phyloP scores from a whole-genome alignment of 345 rosid genomes.

The Trapa incisa region DNA sequence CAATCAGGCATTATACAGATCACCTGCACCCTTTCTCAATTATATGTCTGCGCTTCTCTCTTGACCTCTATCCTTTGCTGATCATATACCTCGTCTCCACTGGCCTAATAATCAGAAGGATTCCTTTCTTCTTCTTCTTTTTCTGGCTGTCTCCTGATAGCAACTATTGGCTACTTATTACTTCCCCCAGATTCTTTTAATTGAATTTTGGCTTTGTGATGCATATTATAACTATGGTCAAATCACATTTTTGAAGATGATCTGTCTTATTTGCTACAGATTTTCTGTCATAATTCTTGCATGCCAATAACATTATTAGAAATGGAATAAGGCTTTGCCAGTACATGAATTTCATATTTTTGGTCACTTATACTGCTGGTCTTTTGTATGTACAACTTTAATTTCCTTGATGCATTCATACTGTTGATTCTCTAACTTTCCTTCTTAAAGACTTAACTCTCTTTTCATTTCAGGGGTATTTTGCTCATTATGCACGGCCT shows the following conservation, averaged over 20 bases:
- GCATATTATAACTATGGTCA: neutral
- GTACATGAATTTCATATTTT: conserved; percentile 6
- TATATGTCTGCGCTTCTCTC: neutral
- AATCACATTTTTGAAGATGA: neutral
- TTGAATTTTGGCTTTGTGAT: neutral
- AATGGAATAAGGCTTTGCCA: conserved; percentile 1
- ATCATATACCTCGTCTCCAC: neutral
- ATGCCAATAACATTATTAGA: conserved; percentile 1
- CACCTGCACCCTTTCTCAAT: neutral
- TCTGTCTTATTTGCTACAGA: neutral
- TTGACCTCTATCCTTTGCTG: neutral
- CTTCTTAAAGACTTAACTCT: neutral
- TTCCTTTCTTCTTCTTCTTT: neutral
- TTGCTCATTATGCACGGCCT: conserved; percentile 82
- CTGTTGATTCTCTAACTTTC: neutral
- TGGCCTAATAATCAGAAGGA: neutral
- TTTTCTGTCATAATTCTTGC: neutral
- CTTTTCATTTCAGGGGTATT: conserved; percentile 50
- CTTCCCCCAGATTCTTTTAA: neutral
- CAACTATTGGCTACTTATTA: neutral
- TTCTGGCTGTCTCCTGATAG: neutral
- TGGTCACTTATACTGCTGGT: neutral
- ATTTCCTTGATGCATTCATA: neutral
- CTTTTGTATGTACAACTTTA: neutral
- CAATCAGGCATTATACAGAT: too few relatives aligned